These are phyloP conservation scores for Moesziomyces antarcticus DNA, from an alignment of 1,284 basidiomycete genomes.

Conservation along the genomic window DNA sequence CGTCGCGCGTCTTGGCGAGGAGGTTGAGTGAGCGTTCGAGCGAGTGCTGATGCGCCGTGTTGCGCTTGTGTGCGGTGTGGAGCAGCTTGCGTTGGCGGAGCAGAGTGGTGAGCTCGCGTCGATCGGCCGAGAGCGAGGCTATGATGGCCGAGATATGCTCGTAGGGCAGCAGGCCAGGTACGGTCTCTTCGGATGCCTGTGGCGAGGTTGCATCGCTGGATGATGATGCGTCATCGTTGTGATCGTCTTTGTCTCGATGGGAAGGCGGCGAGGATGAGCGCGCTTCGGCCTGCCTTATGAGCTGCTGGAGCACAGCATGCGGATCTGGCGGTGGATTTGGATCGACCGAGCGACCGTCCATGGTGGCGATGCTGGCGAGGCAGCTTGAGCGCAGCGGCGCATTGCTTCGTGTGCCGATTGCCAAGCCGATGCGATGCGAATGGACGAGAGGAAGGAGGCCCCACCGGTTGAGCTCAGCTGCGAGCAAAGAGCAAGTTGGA, in stretches of 20 bases:
- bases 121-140: constrained; percentile 24
- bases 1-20: constrained; percentile 20
- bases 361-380: constrained; percentile 25
- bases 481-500: constrained; percentile 3
- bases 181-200: background rate
- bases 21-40: constrained; percentile 8
- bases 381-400: constrained; percentile 6
- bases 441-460: background rate
- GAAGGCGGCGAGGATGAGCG: background rate
- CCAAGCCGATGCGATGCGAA: background rate
- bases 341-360: constrained; percentile 25
- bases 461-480: background rate
- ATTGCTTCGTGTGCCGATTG: constrained; percentile 8
- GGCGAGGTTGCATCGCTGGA: background rate
- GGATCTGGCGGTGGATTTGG: constrained; percentile 9
- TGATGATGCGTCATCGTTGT: background rate
- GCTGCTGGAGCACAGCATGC: constrained; percentile 22
- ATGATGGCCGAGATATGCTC: constrained; percentile 18
- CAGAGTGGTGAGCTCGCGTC: constrained; percentile 25
- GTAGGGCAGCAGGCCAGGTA: background rate
- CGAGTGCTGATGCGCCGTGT: constrained; percentile 14
- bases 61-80: constrained; percentile 16
- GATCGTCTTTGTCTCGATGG: background rate
- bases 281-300: constrained; percentile 33
- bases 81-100: constrained; percentile 10